A percentile compares a stretch with the other conserved stretches of the same genome.
These are phyloP conservation scores for Psilocybe azurescens DNA, from an alignment of 768 basidiomycete species.

Conservation along the genomic window DNA sequence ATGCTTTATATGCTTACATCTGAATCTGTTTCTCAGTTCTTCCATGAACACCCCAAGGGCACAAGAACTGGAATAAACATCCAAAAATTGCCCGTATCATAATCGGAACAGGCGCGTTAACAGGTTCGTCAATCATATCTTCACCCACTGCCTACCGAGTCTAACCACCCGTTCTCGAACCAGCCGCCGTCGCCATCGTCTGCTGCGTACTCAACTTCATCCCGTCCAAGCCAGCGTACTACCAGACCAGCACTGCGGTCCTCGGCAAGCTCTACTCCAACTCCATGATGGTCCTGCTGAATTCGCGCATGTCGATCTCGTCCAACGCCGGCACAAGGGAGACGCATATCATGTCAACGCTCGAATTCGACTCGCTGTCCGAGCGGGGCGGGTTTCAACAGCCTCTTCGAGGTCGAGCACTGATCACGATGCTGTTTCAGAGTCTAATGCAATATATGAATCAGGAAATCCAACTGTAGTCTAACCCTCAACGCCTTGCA, in stretches of 20 bases:
- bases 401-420: too few species aligned
- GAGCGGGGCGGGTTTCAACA: too few species aligned
- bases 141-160: not conserved
- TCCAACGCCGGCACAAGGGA: not conserved
- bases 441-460: too few species aligned
- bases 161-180: not conserved
- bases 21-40: not conserved
- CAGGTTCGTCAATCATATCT: not conserved
- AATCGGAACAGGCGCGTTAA: constrained; percentile 6
- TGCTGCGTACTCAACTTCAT: constrained; percentile 5
- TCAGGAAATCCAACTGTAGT: too few species aligned
- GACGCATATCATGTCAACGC: not conserved
- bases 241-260: constrained; percentile 5
- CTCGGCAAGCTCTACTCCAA: constrained; percentile 14
- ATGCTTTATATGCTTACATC: too few species aligned
- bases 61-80: not conserved
- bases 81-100: not conserved
- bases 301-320: not conserved
- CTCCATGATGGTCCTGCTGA: constrained; percentile 11
- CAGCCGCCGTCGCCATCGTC: constrained; percentile 1
- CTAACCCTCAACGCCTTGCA: too few species aligned
- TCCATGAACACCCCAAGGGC: not conserved
- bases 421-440: too few species aligned
- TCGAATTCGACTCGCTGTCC: not conserved
- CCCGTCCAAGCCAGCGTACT: constrained; percentile 10